Base-by-base conservation (phyloP, 163 green algal genomes). In the Volvox carteri region DNA sequence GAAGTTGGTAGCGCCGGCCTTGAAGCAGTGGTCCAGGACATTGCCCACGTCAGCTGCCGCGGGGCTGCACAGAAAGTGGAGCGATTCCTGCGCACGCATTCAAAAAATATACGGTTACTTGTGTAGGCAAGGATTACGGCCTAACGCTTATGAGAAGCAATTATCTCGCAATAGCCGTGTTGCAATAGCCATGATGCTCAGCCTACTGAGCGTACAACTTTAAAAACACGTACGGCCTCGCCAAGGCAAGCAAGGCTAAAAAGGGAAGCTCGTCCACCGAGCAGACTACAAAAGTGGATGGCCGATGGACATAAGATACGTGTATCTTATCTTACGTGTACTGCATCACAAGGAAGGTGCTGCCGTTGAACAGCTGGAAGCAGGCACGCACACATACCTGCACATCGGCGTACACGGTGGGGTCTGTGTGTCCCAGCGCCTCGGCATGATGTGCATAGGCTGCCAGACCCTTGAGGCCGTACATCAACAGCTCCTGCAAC, bases 381-480 rank as follows among this genome's bases (percentile, higher is more conserved):
- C n/a, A n/a, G n/a, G n/a, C n/a, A n/a, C n/a, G n/a, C n/a, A n/a
- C n/a, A n/a, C 37, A 19, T n/a, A 73, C 65, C 81, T 89, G 84
- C 62, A 97, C 90, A 62, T 91, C 93, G 5, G 77, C 87, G 76
- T 95, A 94, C n/a, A 95, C 91, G 21, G 74, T 65, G 19, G 72
- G 42, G 80, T 94, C 90, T 2, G 33, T 90, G 48, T 93, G 18
- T 18, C 93, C 93, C 78, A 97, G 84, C 73, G 91, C 90, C 90
- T 95, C 94, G 74, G 95, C 95, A 54, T 97, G 95, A 85, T 95
- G 92, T 9, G 91, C 90, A 85, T 97, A 97, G 4, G 95, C 95
- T 4, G 60, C 79, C 54, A 96, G 75, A n/a, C 95, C 95, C 86
- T 91, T 86, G 23, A 91, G 62, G 7, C 91, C 95, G 68, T 97